Evolutionary conservation across 2,329 filamentous ascomycete species (phyloP).

Genomic region (Ascosphaera pollenicola): DNA sequence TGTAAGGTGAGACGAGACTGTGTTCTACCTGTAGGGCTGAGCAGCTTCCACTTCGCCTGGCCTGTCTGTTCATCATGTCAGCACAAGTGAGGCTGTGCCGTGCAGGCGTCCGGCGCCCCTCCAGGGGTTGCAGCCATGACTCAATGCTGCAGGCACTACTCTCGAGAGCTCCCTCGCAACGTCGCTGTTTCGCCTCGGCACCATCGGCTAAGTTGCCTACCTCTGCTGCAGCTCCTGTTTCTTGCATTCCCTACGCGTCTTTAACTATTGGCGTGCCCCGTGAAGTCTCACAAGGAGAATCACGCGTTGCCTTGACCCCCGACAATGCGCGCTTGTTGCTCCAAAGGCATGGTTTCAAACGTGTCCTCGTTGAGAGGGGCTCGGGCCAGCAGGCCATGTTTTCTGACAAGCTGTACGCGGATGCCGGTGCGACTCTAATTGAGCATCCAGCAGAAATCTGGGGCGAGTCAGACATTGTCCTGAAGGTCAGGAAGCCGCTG

Average conservation of each 20-base stretch:
- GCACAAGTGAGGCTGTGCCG: too few relatives aligned
- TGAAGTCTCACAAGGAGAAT: constrained; percentile 59
- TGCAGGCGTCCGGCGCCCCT: too few relatives aligned
- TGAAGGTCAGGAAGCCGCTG: constrained; percentile 63
- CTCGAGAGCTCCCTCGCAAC: too few relatives aligned
- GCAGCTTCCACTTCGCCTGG: too few relatives aligned
- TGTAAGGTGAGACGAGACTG: too few relatives aligned
- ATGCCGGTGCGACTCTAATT: constrained; percentile 57
- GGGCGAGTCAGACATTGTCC: constrained; percentile 51
- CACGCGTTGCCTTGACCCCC: constrained; percentile 65
- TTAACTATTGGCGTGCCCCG: constrained; percentile 59
- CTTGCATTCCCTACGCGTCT: constrained; percentile 37
- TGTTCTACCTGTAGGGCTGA: too few relatives aligned
- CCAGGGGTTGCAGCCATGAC: too few relatives aligned
- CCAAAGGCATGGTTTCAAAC: constrained; percentile 66
- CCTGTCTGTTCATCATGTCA: too few relatives aligned
- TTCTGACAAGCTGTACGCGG: constrained; percentile 51
- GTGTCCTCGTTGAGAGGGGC: constrained; percentile 56
- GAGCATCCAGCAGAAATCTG: constrained; percentile 49
- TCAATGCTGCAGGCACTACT: too few relatives aligned
- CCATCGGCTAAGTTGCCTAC: too few relatives aligned
- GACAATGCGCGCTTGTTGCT: constrained; percentile 61
- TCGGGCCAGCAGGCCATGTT: constrained; percentile 63
- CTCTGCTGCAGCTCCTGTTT: constrained; percentile 4
- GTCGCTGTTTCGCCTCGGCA: too few relatives aligned